phyloP scores from a whole-genome alignment of 139 green algal genomes.

The Chlamydomonas incerta region DNA sequence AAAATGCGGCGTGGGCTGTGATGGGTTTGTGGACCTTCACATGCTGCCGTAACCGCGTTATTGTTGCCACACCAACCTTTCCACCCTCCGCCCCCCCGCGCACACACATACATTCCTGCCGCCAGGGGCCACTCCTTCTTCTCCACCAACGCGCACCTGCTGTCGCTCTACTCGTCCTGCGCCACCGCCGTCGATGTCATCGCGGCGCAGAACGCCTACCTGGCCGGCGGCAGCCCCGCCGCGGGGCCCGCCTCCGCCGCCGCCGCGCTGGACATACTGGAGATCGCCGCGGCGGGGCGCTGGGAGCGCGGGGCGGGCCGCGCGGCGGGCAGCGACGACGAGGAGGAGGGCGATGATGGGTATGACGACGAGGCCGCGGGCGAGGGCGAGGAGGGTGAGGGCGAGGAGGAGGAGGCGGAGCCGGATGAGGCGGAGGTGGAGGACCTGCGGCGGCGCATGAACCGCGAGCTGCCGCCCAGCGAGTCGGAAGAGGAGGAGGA shows the following conservation, averaged over 20 bases:
- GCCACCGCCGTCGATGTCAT: constrained; percentile 85
- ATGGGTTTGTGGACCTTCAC: too few relatives aligned
- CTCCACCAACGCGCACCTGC: constrained; percentile 87
- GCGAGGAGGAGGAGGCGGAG: constrained; percentile 35
- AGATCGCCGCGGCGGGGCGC: constrained; percentile 8
- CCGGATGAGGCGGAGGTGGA: constrained; percentile 31
- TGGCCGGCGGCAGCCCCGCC: constrained; percentile 42
- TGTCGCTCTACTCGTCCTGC: constrained; percentile 88
- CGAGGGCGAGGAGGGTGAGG: not conserved
- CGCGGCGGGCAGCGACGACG: not conserved
- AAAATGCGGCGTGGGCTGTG: too few relatives aligned
- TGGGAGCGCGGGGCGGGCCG: constrained; percentile 5
- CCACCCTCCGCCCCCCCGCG: too few relatives aligned
- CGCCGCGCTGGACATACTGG: not conserved
- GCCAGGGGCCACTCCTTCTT: constrained; percentile 93
- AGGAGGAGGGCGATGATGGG: constrained; percentile 33
- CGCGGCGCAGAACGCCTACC: constrained; percentile 76
- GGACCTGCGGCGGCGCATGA: constrained; percentile 52
- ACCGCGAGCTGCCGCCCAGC: constrained; percentile 55
- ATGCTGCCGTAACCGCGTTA: too few relatives aligned
- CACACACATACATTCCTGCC: not conserved
- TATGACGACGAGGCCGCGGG: constrained; percentile 28
- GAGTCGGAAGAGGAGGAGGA: constrained; percentile 52
- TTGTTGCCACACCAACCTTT: not conserved
- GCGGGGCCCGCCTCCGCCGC: constrained; percentile 22